Evolutionary conservation across 495 filamentous ascomycete species (phyloP).

Genomic region (Tetracladium marchalianum): DNA sequence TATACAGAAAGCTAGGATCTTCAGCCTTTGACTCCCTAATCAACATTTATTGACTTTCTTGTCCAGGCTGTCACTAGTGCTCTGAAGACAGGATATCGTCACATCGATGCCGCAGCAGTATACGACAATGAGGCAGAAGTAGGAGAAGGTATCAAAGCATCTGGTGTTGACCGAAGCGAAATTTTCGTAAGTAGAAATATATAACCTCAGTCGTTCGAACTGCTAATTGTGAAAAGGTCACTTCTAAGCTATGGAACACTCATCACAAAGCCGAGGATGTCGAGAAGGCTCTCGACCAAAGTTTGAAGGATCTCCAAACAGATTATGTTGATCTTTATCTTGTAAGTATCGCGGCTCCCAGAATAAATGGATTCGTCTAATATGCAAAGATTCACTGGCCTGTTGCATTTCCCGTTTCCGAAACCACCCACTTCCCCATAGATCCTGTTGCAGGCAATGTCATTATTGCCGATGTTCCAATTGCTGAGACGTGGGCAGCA

Average conservation of each 20-base stretch:
- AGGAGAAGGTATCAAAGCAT: conserved; percentile 52
- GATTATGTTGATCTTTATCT: conserved; percentile 78
- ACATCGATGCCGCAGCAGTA: conserved; percentile 46
- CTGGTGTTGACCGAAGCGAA: conserved; percentile 56
- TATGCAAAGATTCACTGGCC: conserved; percentile 56
- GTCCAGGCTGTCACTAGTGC: conserved; percentile 34
- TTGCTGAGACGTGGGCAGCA: conserved; percentile 27
- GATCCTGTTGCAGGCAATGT: conserved; percentile 19
- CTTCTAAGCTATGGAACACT: conserved; percentile 44
- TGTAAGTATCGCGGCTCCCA: conserved; percentile 28
- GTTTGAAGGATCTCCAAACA: conserved; percentile 55
- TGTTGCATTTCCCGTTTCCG: conserved; percentile 9
- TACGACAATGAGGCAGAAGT: conserved; percentile 49
- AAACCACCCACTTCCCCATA: conserved; percentile 19
- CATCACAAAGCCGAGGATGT: conserved; percentile 33
- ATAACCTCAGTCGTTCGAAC: background rate
- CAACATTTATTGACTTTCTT: conserved; percentile 6
- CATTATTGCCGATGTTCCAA: conserved; percentile 18
- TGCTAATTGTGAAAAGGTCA: conserved; percentile 26
- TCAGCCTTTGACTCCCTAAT: background rate
- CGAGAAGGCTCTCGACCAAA: conserved; percentile 37
- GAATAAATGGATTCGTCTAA: background rate
- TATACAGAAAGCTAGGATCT: background rate
- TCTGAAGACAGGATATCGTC: conserved; percentile 52
- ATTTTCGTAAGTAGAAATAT: conserved; percentile 52